phyloP scores from a whole-genome alignment of 768 basidiomycete genomes.

The Cystofilobasidium macerans region DNA sequence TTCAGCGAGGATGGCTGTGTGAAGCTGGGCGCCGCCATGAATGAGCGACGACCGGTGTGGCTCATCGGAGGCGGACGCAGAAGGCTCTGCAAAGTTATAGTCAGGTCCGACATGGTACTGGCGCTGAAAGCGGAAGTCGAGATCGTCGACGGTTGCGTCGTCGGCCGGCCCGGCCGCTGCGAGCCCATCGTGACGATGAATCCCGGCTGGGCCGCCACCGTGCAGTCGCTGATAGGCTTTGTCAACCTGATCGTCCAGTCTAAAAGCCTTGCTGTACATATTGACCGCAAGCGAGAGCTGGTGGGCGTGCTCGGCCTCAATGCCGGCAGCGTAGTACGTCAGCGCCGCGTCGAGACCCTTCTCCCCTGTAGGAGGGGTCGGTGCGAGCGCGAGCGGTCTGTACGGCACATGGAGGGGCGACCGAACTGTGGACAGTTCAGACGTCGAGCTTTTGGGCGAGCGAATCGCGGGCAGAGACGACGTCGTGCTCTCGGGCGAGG shows the following conservation, averaged over 20 bases:
- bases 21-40: neutral
- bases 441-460: neutral
- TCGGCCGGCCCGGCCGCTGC: too few relatives aligned
- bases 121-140: slow-evolving; percentile 12
- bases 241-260: slow-evolving; percentile 18
- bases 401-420: too few relatives aligned
- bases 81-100: neutral
- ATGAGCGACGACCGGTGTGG: slow-evolving; percentile 13
- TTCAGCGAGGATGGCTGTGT: neutral
- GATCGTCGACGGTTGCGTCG: neutral
- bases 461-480: neutral
- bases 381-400: too few relatives aligned
- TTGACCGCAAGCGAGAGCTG: slow-evolving; percentile 9
- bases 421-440: too few relatives aligned
- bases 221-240: neutral
- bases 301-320: slow-evolving; percentile 5
- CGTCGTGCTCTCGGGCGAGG: slow-evolving; percentile 1
- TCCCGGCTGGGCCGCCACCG: neutral
- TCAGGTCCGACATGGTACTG: slow-evolving; percentile 16
- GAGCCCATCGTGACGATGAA: too few relatives aligned
- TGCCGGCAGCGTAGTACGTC: too few relatives aligned
- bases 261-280: slow-evolving; percentile 11
- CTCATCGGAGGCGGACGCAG: neutral
- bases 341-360: too few relatives aligned
- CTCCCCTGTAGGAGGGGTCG: too few relatives aligned